Percentiles rank a stretch among this genome's conserved stretches.
These are phyloP conservation scores for Aeschynomene evenia DNA, from an alignment of 306 rosid genomes.

Conservation along the genomic window DNA sequence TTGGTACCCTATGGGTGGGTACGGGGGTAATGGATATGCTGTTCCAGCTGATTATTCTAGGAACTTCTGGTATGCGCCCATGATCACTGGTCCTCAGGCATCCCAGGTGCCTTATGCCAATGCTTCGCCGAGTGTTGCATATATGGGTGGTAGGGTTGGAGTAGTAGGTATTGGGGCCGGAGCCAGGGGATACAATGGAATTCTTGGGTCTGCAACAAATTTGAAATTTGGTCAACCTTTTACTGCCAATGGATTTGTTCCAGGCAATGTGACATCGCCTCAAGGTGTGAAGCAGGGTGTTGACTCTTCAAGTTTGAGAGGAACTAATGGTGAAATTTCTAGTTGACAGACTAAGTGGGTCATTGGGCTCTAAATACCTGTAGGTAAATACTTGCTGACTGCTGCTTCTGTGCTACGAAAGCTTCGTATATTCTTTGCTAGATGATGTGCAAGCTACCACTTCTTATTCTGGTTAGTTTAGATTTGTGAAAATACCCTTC, in stretches of 20 bases:
- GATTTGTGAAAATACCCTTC: conserved; percentile 32
- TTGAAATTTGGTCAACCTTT: conserved; percentile 39
- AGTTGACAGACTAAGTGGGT: conserved; percentile 25
- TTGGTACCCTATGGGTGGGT: conserved; percentile 57
- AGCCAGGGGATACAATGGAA: conserved; percentile 36
- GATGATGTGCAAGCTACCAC: conserved; percentile 38
- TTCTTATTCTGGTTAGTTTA: conserved; percentile 8
- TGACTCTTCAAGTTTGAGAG: conserved; percentile 40
- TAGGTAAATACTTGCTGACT: conserved; percentile 50
- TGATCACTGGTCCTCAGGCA: conserved; percentile 36
- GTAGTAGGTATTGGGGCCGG: conserved; percentile 28
- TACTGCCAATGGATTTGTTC: conserved; percentile 32
- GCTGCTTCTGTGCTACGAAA: conserved; percentile 30
- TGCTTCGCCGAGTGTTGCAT: conserved; percentile 30
- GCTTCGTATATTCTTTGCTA: conserved; percentile 45
- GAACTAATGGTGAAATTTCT: conserved; percentile 38
- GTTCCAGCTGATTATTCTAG: conserved; percentile 43
- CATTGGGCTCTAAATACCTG: conserved; percentile 21
- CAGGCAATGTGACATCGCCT: conserved; percentile 31
- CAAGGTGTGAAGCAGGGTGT: conserved; percentile 39
- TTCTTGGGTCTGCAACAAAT: conserved; percentile 34
- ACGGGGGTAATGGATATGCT: conserved; percentile 46
- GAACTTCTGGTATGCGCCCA: conserved; percentile 46
- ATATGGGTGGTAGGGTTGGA: conserved; percentile 43
- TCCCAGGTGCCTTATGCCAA: conserved; percentile 45